Evolutionary conservation across 148 eudicot genomes (phyloP).

Genomic region (Talinum fruticosum): DNA sequence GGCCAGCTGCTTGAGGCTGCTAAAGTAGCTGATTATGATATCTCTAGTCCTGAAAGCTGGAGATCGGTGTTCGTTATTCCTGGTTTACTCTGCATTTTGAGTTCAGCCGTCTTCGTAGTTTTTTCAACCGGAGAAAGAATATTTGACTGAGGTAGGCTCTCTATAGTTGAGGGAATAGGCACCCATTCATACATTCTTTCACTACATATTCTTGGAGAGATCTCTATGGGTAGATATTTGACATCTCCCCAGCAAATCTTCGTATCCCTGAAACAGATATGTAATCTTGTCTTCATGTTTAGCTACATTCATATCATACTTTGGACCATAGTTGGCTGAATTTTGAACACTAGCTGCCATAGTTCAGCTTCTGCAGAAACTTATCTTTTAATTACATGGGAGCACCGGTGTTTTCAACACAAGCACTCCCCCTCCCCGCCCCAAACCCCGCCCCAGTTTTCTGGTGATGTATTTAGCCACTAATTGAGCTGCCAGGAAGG

Average conservation of each 20-base stretch:
- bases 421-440: no score
- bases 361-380: background rate
- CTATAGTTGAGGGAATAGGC: conserved; percentile 6
- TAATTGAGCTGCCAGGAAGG: no score
- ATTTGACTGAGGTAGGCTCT: conserved; percentile 58
- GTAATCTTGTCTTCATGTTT: background rate
- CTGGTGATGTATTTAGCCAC: background rate
- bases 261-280: conserved; percentile 5
- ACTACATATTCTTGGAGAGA: background rate
- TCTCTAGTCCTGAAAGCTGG: conserved; percentile 84
- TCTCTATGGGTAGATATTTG: conserved; percentile 2
- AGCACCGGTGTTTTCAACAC: background rate
- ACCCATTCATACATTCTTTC: conserved; percentile 6
- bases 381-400: background rate
- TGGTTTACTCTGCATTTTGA: conserved; percentile 72
- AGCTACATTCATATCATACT: conserved; percentile 5
- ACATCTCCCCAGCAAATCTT: background rate
- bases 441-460: no score
- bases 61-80: conserved; percentile 72
- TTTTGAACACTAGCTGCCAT: background rate
- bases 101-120: conserved; percentile 67
- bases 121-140: conserved; percentile 85
- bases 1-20: conserved; percentile 95
- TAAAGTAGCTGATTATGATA: conserved; percentile 62
- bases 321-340: conserved; percentile 2